Base-by-base conservation (phyloP, 345 rosid species). In the Sonneratia alba region DNA sequence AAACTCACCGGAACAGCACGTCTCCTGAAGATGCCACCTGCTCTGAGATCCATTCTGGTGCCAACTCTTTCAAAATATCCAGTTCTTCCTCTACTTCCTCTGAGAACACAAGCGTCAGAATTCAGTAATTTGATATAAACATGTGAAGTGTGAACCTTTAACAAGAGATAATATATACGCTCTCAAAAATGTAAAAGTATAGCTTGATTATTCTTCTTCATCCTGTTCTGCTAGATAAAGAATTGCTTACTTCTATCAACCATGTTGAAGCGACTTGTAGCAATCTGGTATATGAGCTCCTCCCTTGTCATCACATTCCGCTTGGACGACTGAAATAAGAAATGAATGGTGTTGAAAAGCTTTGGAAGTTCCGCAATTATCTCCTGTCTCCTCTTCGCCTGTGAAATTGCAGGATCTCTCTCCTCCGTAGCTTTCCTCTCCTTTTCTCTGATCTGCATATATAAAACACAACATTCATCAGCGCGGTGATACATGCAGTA, bases 21-120 rank as follows among this genome's bases (percentile, higher is more conserved):
- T 91, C 97, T 19, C 97, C 96, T 51, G 85, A 53, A 43, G 83
- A 83, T n/a, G 91, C 78, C 36, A 43, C 67, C 79, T 89, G 92
- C 82, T 89, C 91, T 10, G 85, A 82, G 5, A 96, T 88, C 99
- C 97, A 91, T 67, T 91, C 93, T 0, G 98, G 99, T 73, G 86
- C 95, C 22, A 91, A 80, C 75, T 92, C 95, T 75, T 77, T 82
- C 82, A 96, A 56, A 81, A 92, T 70, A 42, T 74, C 79, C 21
- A 91, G 79, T 74, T 88, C 98, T 75, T 92, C 98, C 78, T 91
- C 95, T 66, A 89, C 84, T 81, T 90, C 97, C 77, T 78, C 97
- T 91, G 87, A 56, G 51, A 79, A 77, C 32, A 73, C 27, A 76
- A 65, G 11, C 36, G 55, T 43, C 67, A 57, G 65, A 42, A 19